Percentiles rank a stretch among this genome's conserved stretches.
Evolutionary conservation across 116 monocot genomes (phyloP).

Genomic region (Zostera marina): DNA sequence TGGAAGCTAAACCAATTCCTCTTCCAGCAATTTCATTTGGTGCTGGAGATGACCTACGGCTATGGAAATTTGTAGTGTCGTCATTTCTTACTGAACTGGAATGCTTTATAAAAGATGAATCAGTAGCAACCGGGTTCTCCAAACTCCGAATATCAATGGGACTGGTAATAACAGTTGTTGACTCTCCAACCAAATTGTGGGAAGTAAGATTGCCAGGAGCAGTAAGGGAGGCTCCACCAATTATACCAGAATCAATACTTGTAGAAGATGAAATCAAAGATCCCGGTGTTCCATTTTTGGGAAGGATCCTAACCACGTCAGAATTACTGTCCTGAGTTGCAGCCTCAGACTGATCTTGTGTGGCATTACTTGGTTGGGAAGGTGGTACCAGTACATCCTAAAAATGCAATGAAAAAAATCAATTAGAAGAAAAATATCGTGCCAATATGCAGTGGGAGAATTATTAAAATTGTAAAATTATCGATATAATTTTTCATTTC

Average conservation of each 20-base stretch:
- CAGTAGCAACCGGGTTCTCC: slow-evolving; percentile 27
- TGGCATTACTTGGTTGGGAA: slow-evolving; percentile 16
- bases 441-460: too few species aligned
- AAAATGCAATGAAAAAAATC: slow-evolving; percentile 5
- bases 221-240: slow-evolving; percentile 13
- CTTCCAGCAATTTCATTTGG: slow-evolving; percentile 35
- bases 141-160: slow-evolving; percentile 17
- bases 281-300: slow-evolving; percentile 23
- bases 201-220: slow-evolving; percentile 15
- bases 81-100: slow-evolving; percentile 49
- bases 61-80: slow-evolving; percentile 33
- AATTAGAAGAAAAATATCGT: not conserved
- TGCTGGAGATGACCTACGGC: slow-evolving; percentile 54
- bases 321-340: slow-evolving; percentile 43
- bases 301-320: slow-evolving; percentile 34
- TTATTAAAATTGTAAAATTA: too few species aligned
- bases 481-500: too few species aligned
- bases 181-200: slow-evolving; percentile 22
- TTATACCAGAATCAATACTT: slow-evolving; percentile 11
- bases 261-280: slow-evolving; percentile 22
- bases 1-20: slow-evolving; percentile 20
- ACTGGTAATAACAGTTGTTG: slow-evolving; percentile 34
- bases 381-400: slow-evolving; percentile 26
- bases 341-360: slow-evolving; percentile 55
- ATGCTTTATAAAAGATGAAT: slow-evolving; percentile 21